phyloP scores from a whole-genome alignment of 805 yeast species.

The Saturnispora galanensis region DNA sequence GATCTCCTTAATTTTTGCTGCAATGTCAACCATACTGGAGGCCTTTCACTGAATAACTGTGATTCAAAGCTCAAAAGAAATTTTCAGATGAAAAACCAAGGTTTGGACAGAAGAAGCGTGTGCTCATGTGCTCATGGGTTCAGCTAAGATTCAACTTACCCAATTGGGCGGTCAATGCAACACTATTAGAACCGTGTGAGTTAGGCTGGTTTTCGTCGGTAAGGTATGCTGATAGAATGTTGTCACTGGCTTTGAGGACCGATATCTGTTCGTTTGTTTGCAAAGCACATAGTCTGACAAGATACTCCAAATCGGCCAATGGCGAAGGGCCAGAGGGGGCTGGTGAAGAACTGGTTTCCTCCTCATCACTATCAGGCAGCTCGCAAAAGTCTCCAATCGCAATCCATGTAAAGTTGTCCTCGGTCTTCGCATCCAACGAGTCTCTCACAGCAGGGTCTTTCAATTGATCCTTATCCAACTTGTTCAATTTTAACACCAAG shows the following conservation, averaged over 20 bases:
- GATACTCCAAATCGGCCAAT: slow-evolving; percentile 54
- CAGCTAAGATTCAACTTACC: neutral
- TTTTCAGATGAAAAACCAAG: neutral
- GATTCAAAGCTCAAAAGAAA: neutral
- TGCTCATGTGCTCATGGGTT: neutral
- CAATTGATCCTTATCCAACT: slow-evolving; percentile 9
- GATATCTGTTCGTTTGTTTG: slow-evolving; percentile 51
- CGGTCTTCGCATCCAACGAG: slow-evolving; percentile 6
- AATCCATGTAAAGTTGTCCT: slow-evolving; percentile 32
- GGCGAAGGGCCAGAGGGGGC: slow-evolving; percentile 10
- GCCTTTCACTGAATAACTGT: neutral
- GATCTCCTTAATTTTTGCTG: slow-evolving; percentile 76
- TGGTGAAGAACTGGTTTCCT: slow-evolving; percentile 12
- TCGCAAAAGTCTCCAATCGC: slow-evolving; percentile 39
- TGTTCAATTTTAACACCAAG: slow-evolving; percentile 44
- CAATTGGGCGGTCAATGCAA: slow-evolving; percentile 3
- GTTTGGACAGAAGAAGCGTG: neutral
- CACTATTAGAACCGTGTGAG: neutral
- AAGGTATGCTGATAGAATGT: slow-evolving; percentile 49
- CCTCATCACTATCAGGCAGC: slow-evolving; percentile 18
- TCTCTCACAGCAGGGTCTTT: slow-evolving; percentile 10
- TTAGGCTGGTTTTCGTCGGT: slow-evolving; percentile 38
- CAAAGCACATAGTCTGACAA: slow-evolving; percentile 47
- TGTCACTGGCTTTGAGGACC: slow-evolving; percentile 51
- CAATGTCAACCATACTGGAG: slow-evolving; percentile 23